Base-by-base conservation (phyloP, 306 rosid genomes). In the Carpinus viminea region DNA sequence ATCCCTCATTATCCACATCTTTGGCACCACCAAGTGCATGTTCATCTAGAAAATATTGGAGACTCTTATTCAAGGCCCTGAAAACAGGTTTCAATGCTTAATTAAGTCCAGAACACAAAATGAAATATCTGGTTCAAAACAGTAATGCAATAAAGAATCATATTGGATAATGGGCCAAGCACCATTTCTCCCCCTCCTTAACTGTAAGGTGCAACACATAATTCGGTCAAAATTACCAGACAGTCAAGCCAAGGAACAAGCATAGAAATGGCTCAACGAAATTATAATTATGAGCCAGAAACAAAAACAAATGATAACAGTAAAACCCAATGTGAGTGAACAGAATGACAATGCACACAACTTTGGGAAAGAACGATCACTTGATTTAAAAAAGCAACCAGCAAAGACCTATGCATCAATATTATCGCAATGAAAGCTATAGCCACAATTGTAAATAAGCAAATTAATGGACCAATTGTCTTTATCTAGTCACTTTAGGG, bases 401-500 rank as follows among this genome's bases (percentile, higher is more conserved):
- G 91, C 80, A 82, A 85, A 87, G 84, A 85, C 71, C 45, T 51
- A 72, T 80, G 82, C 26, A 5, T 74, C 80, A 62, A 53, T 87
- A 61, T 65, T 68, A 78, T 76, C 68, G 76, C 79, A 72, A 21
- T 57, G 72, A 72, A 72, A 47, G 68, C 26, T 60, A 52, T 31
- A 60, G 76, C 62, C 71, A 77, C 81, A 86, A 77, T 71, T 75
- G 71, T 73, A 45, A 70, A 64, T 66, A 76, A 80, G 74, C 56
- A 50, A 76, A n/a, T 38, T 57, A 74, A 57, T 71, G 61, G 53
- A 82, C 70, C 80, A 80, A 73, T 66, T 78, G 85, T 80, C 91
- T 82, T 87, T 85, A 81, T 82, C 88, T 85, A 88, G 91, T 87
- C 87, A 85, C 91, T 85, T 80, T 75, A 87, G 86, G 85, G 69